Percentiles rank a stretch among this genome's conserved stretches.
Evolutionary conservation across 192 early-diverging fungal species (phyloP).

Genomic region (Coemansia sp.): DNA sequence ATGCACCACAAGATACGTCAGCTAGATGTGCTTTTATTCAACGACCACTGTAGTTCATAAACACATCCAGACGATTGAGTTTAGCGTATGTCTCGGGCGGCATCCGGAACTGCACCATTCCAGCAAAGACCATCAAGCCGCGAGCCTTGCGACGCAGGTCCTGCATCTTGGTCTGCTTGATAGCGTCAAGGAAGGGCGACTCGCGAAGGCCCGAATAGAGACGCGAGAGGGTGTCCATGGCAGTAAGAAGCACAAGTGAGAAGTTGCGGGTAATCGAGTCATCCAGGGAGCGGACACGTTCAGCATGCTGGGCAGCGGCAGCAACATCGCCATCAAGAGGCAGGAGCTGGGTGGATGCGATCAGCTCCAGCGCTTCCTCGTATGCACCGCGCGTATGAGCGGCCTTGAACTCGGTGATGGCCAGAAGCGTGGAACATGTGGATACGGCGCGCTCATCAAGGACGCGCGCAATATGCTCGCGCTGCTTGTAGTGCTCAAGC

Average conservation of each 20-base stretch:
- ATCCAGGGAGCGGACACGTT: slow-evolving; percentile 65
- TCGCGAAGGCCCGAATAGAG: slow-evolving; percentile 61
- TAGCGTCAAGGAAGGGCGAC: slow-evolving; percentile 50
- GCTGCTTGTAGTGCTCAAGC: slow-evolving; percentile 49
- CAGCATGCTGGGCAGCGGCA: slow-evolving; percentile 60
- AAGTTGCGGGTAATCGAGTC: slow-evolving; percentile 72
- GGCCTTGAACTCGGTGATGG: slow-evolving; percentile 62
- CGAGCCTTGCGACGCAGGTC: slow-evolving; percentile 64
- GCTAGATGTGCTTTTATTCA: no score
- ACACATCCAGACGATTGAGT: slow-evolving; percentile 72
- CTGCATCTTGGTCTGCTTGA: slow-evolving; percentile 53
- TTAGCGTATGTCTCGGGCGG: slow-evolving; percentile 74
- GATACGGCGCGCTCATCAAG: slow-evolving; percentile 43
- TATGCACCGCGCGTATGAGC: slow-evolving; percentile 57
- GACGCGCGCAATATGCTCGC: slow-evolving; percentile 50
- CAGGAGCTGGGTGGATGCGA: slow-evolving; percentile 63
- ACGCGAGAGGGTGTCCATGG: slow-evolving; percentile 67
- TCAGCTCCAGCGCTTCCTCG: slow-evolving; percentile 62
- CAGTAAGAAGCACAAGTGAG: slow-evolving; percentile 70
- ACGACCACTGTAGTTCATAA: slow-evolving; percentile 68
- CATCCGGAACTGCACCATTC: slow-evolving; percentile 83
- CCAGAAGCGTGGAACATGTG: slow-evolving; percentile 61
- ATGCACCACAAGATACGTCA: background rate
- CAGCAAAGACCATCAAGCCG: slow-evolving; percentile 77
- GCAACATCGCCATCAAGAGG: slow-evolving; percentile 62